These are phyloP conservation scores for Heterobasidion parviporum DNA, from an alignment of 1,284 basidiomycete genomes.

Conservation along the genomic window DNA sequence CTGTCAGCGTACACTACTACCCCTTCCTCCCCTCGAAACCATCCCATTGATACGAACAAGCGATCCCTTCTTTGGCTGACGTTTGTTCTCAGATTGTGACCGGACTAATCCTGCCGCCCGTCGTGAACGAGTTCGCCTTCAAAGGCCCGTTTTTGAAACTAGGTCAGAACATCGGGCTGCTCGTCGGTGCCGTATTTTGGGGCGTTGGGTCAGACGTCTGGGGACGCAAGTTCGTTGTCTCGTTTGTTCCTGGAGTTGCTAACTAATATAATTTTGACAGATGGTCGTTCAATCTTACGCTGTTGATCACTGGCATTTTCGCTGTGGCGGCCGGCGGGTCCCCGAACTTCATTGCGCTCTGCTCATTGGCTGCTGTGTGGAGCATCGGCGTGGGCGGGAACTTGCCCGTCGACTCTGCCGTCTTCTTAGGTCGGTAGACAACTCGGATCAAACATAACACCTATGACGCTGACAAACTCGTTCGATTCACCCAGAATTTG, in stretches of 20 bases:
- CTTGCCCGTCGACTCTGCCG: constrained; percentile 70
- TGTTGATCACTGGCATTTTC: constrained; percentile 65
- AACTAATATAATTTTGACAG: constrained; percentile 20
- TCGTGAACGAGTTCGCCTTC: constrained; percentile 46
- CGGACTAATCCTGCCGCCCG: constrained; percentile 46
- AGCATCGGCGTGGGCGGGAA: constrained; percentile 67
- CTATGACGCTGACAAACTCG: background rate
- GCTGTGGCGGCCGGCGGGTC: constrained; percentile 54
- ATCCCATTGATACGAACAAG: background rate
- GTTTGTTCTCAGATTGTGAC: constrained; percentile 35
- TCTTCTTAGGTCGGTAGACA: constrained; percentile 52
- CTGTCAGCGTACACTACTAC: no score
- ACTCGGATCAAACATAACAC: background rate
- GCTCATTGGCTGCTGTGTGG: constrained; percentile 46
- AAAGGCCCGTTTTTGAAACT: constrained; percentile 46
- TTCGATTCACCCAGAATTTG: constrained; percentile 33
- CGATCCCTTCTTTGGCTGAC: background rate
- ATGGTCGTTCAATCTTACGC: constrained; percentile 69
- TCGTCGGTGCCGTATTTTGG: constrained; percentile 63
- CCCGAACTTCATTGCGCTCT: constrained; percentile 42
- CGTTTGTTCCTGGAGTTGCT: background rate
- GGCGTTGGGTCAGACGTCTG: constrained; percentile 52
- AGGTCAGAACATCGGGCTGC: constrained; percentile 48
- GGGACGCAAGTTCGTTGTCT: constrained; percentile 36
- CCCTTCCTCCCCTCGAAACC: no score